Base-by-base conservation (phyloP, 208 protist species). In the Angomonas ambiguus region DNA sequence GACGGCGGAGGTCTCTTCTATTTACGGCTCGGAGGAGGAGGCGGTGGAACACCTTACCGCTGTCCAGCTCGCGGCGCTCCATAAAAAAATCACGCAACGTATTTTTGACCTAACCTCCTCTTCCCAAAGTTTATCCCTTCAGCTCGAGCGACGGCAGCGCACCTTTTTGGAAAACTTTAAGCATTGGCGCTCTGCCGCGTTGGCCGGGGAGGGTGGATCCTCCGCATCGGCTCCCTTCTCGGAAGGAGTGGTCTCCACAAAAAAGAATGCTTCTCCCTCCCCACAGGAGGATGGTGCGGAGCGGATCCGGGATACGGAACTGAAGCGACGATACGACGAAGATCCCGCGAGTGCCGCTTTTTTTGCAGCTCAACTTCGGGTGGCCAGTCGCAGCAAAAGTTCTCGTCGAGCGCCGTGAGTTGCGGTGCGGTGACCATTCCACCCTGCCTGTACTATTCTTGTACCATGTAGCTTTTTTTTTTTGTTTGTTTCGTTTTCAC, bases 141-240 rank as follows among this genome's bases (percentile, higher is more conserved):
- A 65, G 25, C 24, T 85, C 49, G 64, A 81, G 51, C 51, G 71
- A 24, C 60, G 45, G 0, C 63, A 62, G n/a, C 62, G 75, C 55
- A 67, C 69, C n/a, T 71, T 94, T 28, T 60, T 94, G 58, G 63
- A 57, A 16, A 74, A 77, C 61, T 94, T 94, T 64, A 49, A 86
- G 13, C 60, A 68, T 30, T 92, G 80, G 80, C 67, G 49, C n/a
- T 35, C n/a, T 25, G 25, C 41, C 45, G 33, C 31, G 31, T 35
- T 45, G 31, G 68, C 11, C 4, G 27, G 11, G 16, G 27, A 6
- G 8, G 49, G 4, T 20, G 49, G 16, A 53, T 32, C 35, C 13
- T 41, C 35, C 13, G n/a, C n/a, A n/a, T n/a, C n/a, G n/a, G 8
- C 35, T 41, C 35, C 35, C 8, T 13, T 41, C 5, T 38, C 20